These are phyloP conservation scores for Phytophthora hibernalis DNA, from an alignment of 352 stramenopile species.

Conservation along the genomic window DNA sequence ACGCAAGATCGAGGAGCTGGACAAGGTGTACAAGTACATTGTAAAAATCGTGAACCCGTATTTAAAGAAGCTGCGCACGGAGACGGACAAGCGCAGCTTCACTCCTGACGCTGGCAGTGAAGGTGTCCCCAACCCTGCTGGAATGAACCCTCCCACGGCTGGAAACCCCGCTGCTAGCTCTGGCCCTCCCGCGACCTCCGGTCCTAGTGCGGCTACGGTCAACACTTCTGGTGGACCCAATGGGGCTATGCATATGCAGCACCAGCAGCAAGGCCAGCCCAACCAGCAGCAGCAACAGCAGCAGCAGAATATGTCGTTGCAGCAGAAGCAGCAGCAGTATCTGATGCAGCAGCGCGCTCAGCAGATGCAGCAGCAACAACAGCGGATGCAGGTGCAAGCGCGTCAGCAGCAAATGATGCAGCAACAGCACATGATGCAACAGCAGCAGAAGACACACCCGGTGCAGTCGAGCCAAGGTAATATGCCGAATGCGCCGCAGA, in stretches of 20 bases:
- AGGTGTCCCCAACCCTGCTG: slow-evolving; percentile 30
- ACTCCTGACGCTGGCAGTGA: slow-evolving; percentile 19
- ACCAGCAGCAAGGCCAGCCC: slow-evolving; percentile 30
- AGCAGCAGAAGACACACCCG: slow-evolving; percentile 33
- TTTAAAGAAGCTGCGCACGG: slow-evolving; percentile 84
- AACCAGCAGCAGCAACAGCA: slow-evolving; percentile 39
- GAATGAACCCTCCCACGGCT: slow-evolving; percentile 24
- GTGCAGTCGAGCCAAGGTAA: slow-evolving; percentile 37
- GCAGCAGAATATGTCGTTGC: slow-evolving; percentile 38
- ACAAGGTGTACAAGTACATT: slow-evolving; percentile 92
- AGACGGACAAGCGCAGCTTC: slow-evolving; percentile 76
- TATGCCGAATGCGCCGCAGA: slow-evolving; percentile 35
- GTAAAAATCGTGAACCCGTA: slow-evolving; percentile 90
- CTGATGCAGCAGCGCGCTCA: slow-evolving; percentile 59
- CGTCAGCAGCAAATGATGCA: slow-evolving; percentile 58
- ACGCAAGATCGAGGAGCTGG: slow-evolving; percentile 83
- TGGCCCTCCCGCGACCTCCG: slow-evolving; percentile 26
- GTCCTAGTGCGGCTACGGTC: slow-evolving; percentile 1
- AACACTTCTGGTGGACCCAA: slow-evolving; percentile 30
- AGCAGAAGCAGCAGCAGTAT: slow-evolving; percentile 60
- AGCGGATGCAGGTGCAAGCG: slow-evolving; percentile 54
- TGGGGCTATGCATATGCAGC: slow-evolving; percentile 37
- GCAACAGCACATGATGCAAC: slow-evolving; percentile 52
- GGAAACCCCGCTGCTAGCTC: slow-evolving; percentile 24
- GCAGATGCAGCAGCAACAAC: slow-evolving; percentile 66